phyloP scores from a whole-genome alignment of 2,329 filamentous ascomycete genomes.

The Orbilia brochopaga region DNA sequence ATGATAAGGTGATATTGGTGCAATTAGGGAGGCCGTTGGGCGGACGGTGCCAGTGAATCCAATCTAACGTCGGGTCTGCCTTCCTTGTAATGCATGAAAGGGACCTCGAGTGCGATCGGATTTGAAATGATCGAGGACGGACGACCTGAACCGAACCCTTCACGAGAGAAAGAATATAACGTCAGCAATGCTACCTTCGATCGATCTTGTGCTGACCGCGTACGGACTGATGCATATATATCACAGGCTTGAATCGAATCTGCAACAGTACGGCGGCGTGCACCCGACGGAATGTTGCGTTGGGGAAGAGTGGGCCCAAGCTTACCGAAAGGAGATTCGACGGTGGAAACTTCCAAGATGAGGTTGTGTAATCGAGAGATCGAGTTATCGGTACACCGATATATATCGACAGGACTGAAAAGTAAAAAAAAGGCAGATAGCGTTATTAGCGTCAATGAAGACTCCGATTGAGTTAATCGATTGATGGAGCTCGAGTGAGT shows the following conservation, averaged over 20 bases:
- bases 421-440: background rate
- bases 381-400: too few relatives aligned
- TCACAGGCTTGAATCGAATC: background rate
- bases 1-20: conserved; percentile 4
- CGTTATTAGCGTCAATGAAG: conserved; percentile 17
- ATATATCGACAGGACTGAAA: conserved; percentile 7
- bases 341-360: conserved; percentile 11
- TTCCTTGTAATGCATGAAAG: conserved; percentile 51
- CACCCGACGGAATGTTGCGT: conserved; percentile 27
- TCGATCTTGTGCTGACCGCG: too few relatives aligned
- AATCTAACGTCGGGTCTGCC: conserved; percentile 49
- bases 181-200: background rate
- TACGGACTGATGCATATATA: too few relatives aligned
- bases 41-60: conserved; percentile 27
- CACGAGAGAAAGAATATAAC: background rate
- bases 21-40: conserved; percentile 47
- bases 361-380: conserved; percentile 20
- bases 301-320: conserved; percentile 10
- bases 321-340: conserved; percentile 34
- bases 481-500: conserved; percentile 2
- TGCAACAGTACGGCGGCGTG: background rate
- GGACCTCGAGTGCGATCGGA: conserved; percentile 31
- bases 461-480: background rate
- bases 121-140: conserved; percentile 11
- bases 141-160: background rate